phyloP scores from a whole-genome alignment of 495 filamentous ascomycete species.

The Bryoglossum gracile region DNA sequence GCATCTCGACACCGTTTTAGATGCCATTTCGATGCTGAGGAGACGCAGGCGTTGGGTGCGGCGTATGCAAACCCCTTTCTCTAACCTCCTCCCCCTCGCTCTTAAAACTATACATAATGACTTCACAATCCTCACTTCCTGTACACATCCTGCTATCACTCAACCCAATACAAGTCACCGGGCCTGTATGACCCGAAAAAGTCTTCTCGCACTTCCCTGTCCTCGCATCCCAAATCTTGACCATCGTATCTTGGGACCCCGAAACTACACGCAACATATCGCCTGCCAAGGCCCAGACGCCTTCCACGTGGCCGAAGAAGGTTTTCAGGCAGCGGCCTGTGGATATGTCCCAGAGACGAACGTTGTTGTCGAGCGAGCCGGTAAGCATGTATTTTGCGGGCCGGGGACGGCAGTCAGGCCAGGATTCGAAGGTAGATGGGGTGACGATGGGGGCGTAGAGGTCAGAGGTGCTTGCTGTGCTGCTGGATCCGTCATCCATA shows the following conservation, averaged over 20 bases:
- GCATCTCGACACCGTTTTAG: too few relatives aligned
- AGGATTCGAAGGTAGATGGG: constrained; percentile 31
- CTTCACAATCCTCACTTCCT: constrained; percentile 87
- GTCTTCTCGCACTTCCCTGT: constrained; percentile 87
- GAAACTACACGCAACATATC: constrained; percentile 85
- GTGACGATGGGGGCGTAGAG: background rate
- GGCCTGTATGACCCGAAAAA: constrained; percentile 79
- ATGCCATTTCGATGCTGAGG: too few relatives aligned
- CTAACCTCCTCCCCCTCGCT: constrained; percentile 30
- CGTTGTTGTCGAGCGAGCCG: constrained; percentile 80
- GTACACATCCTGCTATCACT: constrained; percentile 82
- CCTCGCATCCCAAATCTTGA: constrained; percentile 93
- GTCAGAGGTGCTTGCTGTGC: constrained; percentile 15
- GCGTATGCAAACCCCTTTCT: too few relatives aligned
- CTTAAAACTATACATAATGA: constrained; percentile 80
- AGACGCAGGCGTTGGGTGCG: too few relatives aligned
- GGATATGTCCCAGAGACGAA: constrained; percentile 87
- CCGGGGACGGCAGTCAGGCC: constrained; percentile 54
- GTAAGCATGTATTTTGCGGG: constrained; percentile 89
- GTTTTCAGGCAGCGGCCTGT: constrained; percentile 77
- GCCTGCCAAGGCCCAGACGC: constrained; percentile 89
- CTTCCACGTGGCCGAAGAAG: constrained; percentile 94
- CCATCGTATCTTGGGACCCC: constrained; percentile 87
- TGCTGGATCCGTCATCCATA: constrained; percentile 41
- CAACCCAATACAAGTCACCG: constrained; percentile 87